Percentiles rank a stretch among this genome's conserved stretches.
Evolutionary conservation across 257 asterid genomes (phyloP).

Genomic region (Salvia rosmarinus): DNA sequence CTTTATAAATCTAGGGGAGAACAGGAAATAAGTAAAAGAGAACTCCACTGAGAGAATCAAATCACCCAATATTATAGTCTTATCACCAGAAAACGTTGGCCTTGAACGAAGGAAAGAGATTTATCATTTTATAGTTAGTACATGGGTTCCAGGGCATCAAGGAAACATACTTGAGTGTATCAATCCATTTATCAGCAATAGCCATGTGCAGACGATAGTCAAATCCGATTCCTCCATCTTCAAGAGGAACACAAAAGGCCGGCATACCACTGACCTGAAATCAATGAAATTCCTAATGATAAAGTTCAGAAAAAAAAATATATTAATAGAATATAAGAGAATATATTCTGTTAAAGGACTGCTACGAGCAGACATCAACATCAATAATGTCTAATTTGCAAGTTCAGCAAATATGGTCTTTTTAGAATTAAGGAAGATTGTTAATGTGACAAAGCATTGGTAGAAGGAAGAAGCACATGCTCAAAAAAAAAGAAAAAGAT

Average conservation of each 20-base stretch:
- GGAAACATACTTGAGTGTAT: constrained; percentile 74
- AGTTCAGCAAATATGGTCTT: constrained; percentile 22
- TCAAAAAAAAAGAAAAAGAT: too few relatives aligned
- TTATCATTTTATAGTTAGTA: constrained; percentile 27
- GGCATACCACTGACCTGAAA: constrained; percentile 99
- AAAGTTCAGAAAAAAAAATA: constrained; percentile 27
- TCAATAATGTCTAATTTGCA: constrained; percentile 5
- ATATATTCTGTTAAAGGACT: constrained; percentile 1
- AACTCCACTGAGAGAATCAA: constrained; percentile 21
- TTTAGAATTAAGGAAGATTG: constrained; percentile 20
- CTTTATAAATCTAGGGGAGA: not conserved
- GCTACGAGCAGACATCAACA: constrained; percentile 8
- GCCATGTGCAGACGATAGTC: constrained; percentile 99
- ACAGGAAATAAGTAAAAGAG: constrained; percentile 21
- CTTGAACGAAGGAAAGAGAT: not conserved
- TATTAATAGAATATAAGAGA: constrained; percentile 26
- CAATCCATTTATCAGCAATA: constrained; percentile 98
- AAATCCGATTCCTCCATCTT: constrained; percentile 97
- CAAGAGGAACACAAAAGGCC: constrained; percentile 77
- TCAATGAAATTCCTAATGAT: constrained; percentile 27
- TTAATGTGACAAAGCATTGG: not conserved
- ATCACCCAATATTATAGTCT: constrained; percentile 11
- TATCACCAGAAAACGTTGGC: constrained; percentile 10
- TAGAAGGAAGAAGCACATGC: constrained; percentile 1
- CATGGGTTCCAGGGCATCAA: constrained; percentile 31